phyloP scores from a whole-genome alignment of 495 filamentous ascomycete species.

The Physcia stellaris region DNA sequence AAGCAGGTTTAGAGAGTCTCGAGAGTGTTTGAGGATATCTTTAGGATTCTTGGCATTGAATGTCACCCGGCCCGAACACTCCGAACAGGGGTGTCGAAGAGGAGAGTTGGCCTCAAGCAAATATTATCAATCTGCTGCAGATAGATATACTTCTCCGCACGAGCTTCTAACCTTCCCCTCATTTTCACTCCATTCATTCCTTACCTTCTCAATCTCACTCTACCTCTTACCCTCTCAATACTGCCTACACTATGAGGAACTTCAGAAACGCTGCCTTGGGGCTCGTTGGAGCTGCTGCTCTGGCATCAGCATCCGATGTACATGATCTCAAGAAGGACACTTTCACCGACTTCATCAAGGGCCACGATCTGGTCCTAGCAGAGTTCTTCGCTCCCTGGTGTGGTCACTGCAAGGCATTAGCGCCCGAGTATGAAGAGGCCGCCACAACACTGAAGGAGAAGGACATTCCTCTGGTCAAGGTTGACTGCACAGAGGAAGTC shows the following conservation, averaged over 20 bases:
- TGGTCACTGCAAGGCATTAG: conserved; percentile 94
- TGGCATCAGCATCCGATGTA: conserved; percentile 73
- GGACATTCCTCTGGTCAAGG: conserved; percentile 79
- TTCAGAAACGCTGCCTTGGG: conserved; percentile 41
- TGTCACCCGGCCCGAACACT: no score
- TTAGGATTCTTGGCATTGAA: no score
- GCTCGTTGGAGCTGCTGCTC: conserved; percentile 43
- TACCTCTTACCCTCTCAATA: not conserved
- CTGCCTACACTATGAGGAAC: conserved; percentile 37
- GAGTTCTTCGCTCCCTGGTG: conserved; percentile 99
- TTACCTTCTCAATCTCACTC: conserved; percentile 8
- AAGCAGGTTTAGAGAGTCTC: no score
- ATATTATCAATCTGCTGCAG: no score
- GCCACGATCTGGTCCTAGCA: conserved; percentile 78
- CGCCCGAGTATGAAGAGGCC: conserved; percentile 84
- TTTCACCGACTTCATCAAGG: conserved; percentile 72
- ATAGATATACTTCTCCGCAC: no score
- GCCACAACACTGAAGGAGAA: conserved; percentile 92
- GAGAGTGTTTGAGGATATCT: no score
- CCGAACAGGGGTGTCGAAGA: no score
- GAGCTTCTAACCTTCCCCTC: no score
- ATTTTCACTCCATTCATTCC: no score
- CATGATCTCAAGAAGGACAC: conserved; percentile 70
- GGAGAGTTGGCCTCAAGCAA: no score
- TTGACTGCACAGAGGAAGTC: conserved; percentile 91